Percentiles rank a stretch among this genome's conserved stretches.
These are phyloP conservation scores for Posidonia australis DNA, from an alignment of 106 monocot genomes.

Conservation along the genomic window DNA sequence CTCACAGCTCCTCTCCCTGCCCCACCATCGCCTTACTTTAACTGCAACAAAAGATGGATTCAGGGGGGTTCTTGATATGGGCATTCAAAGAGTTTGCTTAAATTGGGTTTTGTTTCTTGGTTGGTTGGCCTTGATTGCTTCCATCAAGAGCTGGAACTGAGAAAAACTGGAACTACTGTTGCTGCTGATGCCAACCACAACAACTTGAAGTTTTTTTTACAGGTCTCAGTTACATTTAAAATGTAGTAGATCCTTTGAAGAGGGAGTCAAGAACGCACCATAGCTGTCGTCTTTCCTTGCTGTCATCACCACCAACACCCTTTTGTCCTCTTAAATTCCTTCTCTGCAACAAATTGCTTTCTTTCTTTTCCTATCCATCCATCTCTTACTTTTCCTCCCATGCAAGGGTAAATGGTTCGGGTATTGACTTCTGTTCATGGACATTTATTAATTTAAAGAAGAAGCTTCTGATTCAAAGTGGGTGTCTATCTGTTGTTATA, in stretches of 20 bases:
- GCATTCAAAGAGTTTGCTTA: constrained; percentile 25
- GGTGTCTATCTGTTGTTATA: background rate
- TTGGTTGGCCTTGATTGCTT: constrained; percentile 44
- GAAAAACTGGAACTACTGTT: constrained; percentile 10
- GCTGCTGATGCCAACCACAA: constrained; percentile 21
- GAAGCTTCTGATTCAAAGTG: constrained; percentile 1
- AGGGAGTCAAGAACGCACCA: constrained; percentile 97
- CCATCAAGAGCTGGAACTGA: constrained; percentile 29
- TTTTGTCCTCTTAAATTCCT: background rate
- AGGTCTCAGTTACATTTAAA: background rate
- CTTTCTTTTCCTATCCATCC: background rate
- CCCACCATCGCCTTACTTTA: constrained; percentile 4
- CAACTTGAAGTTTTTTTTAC: constrained; percentile 13
- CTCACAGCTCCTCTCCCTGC: background rate
- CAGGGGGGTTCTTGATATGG: constrained; percentile 30
- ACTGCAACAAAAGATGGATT: constrained; percentile 14
- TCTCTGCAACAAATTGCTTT: no score
- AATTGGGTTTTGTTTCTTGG: constrained; percentile 15
- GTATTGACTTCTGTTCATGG: constrained; percentile 72
- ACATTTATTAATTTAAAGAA: constrained; percentile 17
- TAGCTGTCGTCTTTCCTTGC: constrained; percentile 31
- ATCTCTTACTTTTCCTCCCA: background rate
- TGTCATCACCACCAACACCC: constrained; percentile 1
- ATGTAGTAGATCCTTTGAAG: constrained; percentile 17
- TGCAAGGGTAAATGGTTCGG: constrained; percentile 64